Conservation (phyloP, 2,329 filamentous ascomycete species). For the Chaetomium globosum region DNA sequence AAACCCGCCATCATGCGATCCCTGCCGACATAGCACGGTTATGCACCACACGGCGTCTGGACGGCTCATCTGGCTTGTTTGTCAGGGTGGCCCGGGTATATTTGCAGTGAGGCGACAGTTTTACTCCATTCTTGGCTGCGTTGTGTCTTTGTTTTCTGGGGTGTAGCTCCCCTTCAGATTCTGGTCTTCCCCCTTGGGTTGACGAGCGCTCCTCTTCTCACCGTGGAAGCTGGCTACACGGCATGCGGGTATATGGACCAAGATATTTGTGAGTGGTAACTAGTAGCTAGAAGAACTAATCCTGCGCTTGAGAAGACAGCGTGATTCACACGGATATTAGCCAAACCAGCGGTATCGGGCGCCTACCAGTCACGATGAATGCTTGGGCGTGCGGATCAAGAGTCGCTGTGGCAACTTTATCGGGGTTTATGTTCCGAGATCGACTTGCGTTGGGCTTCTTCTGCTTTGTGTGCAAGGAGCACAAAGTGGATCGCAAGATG, state of each 20-base stretch:
- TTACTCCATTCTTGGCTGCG: not conserved
- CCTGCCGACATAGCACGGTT: not conserved
- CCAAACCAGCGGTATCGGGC: not conserved
- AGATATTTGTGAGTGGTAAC: not conserved
- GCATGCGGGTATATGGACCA: not conserved
- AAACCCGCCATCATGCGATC: not conserved
- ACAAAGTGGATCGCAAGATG: not conserved
- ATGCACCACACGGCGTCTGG: conserved; percentile 13
- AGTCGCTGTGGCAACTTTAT: not conserved
- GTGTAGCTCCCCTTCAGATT: not conserved
- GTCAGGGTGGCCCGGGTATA: not conserved
- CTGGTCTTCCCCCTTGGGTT: not conserved
- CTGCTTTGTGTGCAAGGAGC: not conserved
- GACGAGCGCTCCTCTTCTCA: not conserved
- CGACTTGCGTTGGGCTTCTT: not conserved
- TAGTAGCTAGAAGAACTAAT: not conserved
- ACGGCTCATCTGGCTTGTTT: not conserved
- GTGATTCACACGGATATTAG: not conserved
- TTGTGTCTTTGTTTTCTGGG: not conserved
- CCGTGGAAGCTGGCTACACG: not conserved
- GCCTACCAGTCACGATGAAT: not conserved
- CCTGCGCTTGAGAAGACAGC: not conserved
- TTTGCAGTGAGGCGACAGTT: not conserved
- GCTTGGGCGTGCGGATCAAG: not conserved
- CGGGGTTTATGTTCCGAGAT: conserved; percentile 9